A percentile compares a stretch with the other conserved stretches of the same genome.
Conservation (phyloP, 257 asterid genomes). For the Nicotiana attenuata region DNA sequence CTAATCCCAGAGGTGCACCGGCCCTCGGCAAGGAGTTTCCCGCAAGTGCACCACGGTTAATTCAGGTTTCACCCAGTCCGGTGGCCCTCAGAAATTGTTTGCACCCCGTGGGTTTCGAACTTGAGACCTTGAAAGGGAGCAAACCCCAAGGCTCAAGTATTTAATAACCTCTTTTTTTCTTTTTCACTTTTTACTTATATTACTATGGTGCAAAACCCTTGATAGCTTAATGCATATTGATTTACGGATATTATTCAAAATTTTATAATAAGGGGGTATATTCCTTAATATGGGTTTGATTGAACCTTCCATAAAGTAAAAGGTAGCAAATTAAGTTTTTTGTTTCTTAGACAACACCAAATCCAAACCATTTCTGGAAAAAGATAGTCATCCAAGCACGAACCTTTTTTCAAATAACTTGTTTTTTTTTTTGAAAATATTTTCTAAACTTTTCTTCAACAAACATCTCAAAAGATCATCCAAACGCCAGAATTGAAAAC, state of each 20-base stretch:
- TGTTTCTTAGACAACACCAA: neutral
- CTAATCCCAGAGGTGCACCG: too few species aligned
- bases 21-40: too few species aligned
- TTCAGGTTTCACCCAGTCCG: too few species aligned
- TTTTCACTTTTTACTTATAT: neutral
- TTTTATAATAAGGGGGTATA: neutral
- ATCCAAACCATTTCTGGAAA: neutral
- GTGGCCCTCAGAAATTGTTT: too few species aligned
- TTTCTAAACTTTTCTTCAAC: neutral
- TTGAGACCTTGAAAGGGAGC: too few species aligned
- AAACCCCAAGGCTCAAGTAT: too few species aligned
- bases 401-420: neutral
- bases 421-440: neutral
- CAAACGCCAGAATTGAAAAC: neutral
- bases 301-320: neutral
- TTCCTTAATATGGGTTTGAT: neutral
- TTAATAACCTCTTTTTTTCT: too few species aligned
- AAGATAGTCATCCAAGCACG: neutral
- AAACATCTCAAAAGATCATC: neutral
- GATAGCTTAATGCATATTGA: neutral
- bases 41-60: too few species aligned
- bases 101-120: too few species aligned
- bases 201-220: neutral
- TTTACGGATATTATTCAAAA: neutral
- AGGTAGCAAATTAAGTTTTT: neutral